These are phyloP conservation scores for Kalaharituber pfeilii DNA, from an alignment of 2,329 filamentous ascomycete genomes.

Conservation along the genomic window DNA sequence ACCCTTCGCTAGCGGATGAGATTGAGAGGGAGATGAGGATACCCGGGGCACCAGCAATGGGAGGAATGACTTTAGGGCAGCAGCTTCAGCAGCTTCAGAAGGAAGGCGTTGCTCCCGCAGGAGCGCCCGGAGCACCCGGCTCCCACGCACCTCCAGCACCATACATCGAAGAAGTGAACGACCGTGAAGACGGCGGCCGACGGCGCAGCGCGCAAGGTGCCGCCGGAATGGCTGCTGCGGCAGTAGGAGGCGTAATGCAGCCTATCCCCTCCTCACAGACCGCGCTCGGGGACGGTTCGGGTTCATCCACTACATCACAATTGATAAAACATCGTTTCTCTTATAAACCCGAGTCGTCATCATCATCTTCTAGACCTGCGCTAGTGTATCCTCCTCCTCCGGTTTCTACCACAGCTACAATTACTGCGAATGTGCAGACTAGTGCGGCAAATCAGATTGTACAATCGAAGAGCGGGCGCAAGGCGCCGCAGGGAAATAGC, in stretches of 20 bases:
- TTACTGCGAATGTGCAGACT: background rate
- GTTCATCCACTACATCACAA: background rate
- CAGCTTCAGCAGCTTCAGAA: conserved; percentile 6
- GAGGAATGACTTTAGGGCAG: conserved; percentile 8
- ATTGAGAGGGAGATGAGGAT: conserved; percentile 11
- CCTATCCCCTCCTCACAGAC: background rate
- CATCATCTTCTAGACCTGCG: too few species aligned
- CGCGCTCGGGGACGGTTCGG: background rate
- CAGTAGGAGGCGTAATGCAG: background rate
- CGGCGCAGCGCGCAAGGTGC: background rate
- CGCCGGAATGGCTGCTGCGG: background rate
- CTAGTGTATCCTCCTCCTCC: background rate
- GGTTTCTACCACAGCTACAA: background rate
- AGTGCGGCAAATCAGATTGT: background rate
- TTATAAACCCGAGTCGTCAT: background rate
- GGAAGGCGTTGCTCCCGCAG: background rate
- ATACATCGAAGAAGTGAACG: background rate
- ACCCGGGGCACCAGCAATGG: conserved; percentile 6
- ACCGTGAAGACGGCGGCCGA: background rate
- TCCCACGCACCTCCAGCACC: conserved; percentile 12
- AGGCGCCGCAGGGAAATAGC: background rate
- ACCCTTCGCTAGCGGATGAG: conserved; percentile 14
- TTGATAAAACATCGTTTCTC: background rate
- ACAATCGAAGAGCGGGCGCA: background rate
- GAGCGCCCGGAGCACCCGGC: background rate